Conservation (phyloP, 1,284 basidiomycete genomes). For the Ceratobasidium sp. region DNA sequence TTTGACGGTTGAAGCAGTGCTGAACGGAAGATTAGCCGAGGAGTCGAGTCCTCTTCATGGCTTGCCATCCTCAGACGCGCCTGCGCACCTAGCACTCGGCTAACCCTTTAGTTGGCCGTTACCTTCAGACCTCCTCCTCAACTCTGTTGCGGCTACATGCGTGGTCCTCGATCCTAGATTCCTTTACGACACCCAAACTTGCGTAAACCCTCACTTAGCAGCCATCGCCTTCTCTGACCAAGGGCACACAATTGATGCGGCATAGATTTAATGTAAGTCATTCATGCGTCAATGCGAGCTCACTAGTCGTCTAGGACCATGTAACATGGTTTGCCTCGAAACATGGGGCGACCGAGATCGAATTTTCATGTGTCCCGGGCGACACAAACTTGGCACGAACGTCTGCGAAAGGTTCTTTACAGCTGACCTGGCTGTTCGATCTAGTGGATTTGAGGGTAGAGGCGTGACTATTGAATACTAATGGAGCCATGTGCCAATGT, state of each 20-base stretch:
- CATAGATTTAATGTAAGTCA: no score
- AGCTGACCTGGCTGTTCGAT: no score
- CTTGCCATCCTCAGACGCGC: conserved; percentile 43
- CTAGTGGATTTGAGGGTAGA: no score
- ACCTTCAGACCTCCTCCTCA: conserved; percentile 42
- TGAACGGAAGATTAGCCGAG: conserved; percentile 36
- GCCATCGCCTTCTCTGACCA: background rate
- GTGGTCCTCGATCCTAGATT: conserved; percentile 29
- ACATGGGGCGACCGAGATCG: no score
- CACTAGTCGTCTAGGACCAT: no score
- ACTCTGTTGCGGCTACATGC: conserved; percentile 34
- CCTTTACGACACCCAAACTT: background rate
- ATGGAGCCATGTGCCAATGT: no score
- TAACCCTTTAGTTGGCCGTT: conserved; percentile 51
- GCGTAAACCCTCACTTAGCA: conserved; percentile 42
- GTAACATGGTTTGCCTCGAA: no score
- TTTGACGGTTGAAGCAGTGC: conserved; percentile 46
- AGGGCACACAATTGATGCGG: background rate
- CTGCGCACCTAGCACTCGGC: conserved; percentile 8
- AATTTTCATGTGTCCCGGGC: no score
- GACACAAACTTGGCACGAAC: no score
- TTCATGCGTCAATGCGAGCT: no score
- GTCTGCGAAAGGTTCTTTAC: no score
- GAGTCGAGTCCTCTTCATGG: conserved; percentile 35
- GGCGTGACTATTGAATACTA: no score